Evolutionary conservation across 1,284 basidiomycete species (phyloP).

Genomic region (Cryptococcus sp.): DNA sequence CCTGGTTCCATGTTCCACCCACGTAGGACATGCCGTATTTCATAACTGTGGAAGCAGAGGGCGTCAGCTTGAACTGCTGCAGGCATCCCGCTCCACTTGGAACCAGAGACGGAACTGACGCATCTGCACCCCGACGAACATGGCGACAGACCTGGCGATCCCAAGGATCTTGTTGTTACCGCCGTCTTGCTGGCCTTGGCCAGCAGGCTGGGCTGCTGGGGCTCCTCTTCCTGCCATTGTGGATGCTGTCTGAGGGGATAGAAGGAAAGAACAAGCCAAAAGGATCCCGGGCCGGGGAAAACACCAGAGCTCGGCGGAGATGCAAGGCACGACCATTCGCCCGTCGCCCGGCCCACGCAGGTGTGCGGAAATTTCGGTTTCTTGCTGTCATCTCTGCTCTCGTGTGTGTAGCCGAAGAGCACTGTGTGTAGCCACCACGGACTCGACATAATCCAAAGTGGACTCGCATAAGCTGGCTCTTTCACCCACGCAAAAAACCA

Average conservation of each 20-base stretch:
- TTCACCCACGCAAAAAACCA: too few species aligned
- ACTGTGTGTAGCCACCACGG: too few species aligned
- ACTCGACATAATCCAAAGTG: too few species aligned
- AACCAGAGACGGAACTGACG: conserved; percentile 24
- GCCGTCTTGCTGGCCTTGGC: conserved; percentile 12
- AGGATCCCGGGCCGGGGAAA: not conserved
- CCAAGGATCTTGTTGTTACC: conserved; percentile 17
- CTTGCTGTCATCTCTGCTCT: not conserved
- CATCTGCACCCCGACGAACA: conserved; percentile 36
- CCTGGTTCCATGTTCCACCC: conserved; percentile 11
- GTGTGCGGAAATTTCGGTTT: not conserved
- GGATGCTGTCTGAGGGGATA: not conserved
- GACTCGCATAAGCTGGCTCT: too few species aligned
- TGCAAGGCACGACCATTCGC: not conserved
- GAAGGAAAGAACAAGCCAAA: not conserved
- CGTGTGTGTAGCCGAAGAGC: too few species aligned
- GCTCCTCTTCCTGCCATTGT: conserved; percentile 16
- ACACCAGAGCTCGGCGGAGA: not conserved
- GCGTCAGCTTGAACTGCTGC: not conserved
- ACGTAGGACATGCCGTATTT: conserved; percentile 44
- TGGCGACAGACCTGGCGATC: conserved; percentile 25
- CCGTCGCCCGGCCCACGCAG: not conserved
- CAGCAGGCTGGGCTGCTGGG: conserved; percentile 13
- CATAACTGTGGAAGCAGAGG: conserved; percentile 23
- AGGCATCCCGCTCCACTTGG: not conserved